phyloP scores from a whole-genome alignment of 768 basidiomycete genomes.

The Panellus pusillus region DNA sequence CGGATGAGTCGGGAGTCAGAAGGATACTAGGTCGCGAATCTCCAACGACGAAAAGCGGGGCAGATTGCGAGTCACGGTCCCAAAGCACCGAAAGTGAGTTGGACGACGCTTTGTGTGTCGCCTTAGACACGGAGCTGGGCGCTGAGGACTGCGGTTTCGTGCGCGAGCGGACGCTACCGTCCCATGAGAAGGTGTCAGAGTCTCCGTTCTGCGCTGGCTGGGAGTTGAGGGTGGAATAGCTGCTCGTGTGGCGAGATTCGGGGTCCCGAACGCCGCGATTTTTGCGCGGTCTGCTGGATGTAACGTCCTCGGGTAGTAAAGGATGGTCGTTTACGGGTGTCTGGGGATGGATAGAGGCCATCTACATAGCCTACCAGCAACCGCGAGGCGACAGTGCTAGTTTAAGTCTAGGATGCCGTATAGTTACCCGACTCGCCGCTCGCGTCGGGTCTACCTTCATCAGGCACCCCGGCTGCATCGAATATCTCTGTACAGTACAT shows the following conservation, averaged over 20 bases:
- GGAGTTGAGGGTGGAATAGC: constrained; percentile 52
- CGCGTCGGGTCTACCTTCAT: no score
- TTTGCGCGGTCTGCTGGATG: constrained; percentile 45
- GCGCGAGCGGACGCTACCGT: constrained; percentile 59
- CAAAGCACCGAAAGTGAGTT: constrained; percentile 42
- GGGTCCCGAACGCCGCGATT: constrained; percentile 42
- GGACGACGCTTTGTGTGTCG: constrained; percentile 27
- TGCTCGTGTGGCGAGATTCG: constrained; percentile 36
- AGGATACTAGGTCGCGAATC: constrained; percentile 11
- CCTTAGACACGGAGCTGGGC: constrained; percentile 10
- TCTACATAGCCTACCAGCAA: constrained; percentile 17
- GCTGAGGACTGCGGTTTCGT: constrained; percentile 35
- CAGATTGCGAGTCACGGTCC: constrained; percentile 33
- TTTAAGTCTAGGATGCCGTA: no score
- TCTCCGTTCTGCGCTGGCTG: not conserved
- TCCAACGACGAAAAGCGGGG: constrained; percentile 46
- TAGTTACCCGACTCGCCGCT: no score
- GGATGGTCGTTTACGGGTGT: constrained; percentile 74
- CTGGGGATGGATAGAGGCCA: constrained; percentile 40
- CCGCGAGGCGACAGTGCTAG: no score
- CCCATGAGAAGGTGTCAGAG: constrained; percentile 35
- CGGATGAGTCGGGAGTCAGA: constrained; percentile 32
- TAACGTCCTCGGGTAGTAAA: constrained; percentile 56
- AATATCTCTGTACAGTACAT: no score
- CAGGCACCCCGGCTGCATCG: no score